These are phyloP conservation scores for Penicillium egyptiacum DNA, from an alignment of 495 filamentous ascomycete species.

Conservation along the genomic window DNA sequence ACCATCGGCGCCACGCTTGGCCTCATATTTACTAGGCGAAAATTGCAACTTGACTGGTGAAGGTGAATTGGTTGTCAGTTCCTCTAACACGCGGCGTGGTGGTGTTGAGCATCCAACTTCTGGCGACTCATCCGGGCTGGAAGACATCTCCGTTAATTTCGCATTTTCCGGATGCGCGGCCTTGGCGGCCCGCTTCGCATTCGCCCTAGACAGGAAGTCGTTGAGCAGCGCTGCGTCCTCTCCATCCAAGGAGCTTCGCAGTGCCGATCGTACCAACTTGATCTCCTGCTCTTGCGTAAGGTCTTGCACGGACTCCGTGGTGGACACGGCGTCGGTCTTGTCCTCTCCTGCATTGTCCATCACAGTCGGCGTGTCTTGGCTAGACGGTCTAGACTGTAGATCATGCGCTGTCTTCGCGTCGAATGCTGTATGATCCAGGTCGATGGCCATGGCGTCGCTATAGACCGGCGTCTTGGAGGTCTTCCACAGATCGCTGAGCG, in stretches of 20 bases:
- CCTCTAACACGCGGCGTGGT: constrained; percentile 51
- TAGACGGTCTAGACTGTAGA: constrained; percentile 6
- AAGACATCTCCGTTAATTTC: constrained; percentile 19
- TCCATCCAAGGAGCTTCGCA: constrained; percentile 47
- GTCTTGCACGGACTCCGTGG: constrained; percentile 23
- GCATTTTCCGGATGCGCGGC: constrained; percentile 28
- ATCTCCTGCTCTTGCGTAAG: constrained; percentile 38
- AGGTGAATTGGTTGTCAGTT: constrained; percentile 56
- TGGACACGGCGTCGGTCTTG: constrained; percentile 8
- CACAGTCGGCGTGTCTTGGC: constrained; percentile 7
- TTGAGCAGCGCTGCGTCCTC: constrained; percentile 61
- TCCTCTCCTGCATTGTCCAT: constrained; percentile 8
- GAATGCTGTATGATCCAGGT: constrained; percentile 1
- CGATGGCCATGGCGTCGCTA: constrained; percentile 16
- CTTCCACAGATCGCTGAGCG: constrained; percentile 7
- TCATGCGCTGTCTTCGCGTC: constrained; percentile 19
- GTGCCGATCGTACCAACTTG: constrained; percentile 42
- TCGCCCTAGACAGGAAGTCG: constrained; percentile 60
- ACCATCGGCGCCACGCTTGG: constrained; percentile 3
- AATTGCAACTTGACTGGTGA: constrained; percentile 44
- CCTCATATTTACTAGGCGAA: constrained; percentile 33
- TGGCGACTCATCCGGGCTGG: constrained; percentile 24
- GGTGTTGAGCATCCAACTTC: constrained; percentile 35
- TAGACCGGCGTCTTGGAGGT: constrained; percentile 15
- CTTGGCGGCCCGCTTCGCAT: constrained; percentile 59